Percentiles rank a stretch among this genome's conserved stretches.
phyloP scores from a whole-genome alignment of 805 yeast species.

The Metschnikowia orientalis region DNA sequence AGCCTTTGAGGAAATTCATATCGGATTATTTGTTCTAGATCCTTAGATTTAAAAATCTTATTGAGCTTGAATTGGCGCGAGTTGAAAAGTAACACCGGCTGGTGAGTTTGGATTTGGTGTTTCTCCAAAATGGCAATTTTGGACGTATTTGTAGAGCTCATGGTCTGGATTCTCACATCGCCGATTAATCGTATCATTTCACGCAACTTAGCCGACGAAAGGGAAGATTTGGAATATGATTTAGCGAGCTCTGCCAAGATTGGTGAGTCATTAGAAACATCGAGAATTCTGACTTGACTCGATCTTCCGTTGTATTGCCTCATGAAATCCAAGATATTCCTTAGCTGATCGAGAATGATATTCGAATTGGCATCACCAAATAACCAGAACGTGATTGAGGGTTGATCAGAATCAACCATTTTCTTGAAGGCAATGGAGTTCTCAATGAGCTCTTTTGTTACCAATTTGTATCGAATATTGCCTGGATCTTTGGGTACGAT shows the following conservation, averaged over 20 bases:
- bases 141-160: slow-evolving; percentile 3
- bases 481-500: slow-evolving; percentile 33
- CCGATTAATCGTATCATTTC: slow-evolving; percentile 31
- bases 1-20: slow-evolving; percentile 49
- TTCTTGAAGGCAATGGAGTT: slow-evolving; percentile 21
- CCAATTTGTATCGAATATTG: slow-evolving; percentile 28
- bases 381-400: slow-evolving; percentile 53
- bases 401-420: slow-evolving; percentile 14
- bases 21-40: slow-evolving; percentile 37
- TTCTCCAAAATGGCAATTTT: slow-evolving; percentile 22
- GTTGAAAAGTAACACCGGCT: slow-evolving; percentile 44
- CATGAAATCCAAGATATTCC: slow-evolving; percentile 28
- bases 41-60: slow-evolving; percentile 19
- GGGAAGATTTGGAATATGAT: slow-evolving; percentile 14
- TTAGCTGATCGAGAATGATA: slow-evolving; percentile 41
- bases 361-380: slow-evolving; percentile 51
- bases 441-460: slow-evolving; percentile 24
- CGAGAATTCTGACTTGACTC: slow-evolving; percentile 35
- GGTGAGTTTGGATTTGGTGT: slow-evolving; percentile 29
- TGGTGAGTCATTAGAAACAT: slow-evolving; percentile 17
- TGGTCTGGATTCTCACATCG: slow-evolving; percentile 10
- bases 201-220: slow-evolving; percentile 45
- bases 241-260: slow-evolving; percentile 5
- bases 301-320: slow-evolving; percentile 21
- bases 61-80: slow-evolving; percentile 47